phyloP scores from a whole-genome alignment of 2,329 filamentous ascomycete species.

The Elsinoe australis region DNA sequence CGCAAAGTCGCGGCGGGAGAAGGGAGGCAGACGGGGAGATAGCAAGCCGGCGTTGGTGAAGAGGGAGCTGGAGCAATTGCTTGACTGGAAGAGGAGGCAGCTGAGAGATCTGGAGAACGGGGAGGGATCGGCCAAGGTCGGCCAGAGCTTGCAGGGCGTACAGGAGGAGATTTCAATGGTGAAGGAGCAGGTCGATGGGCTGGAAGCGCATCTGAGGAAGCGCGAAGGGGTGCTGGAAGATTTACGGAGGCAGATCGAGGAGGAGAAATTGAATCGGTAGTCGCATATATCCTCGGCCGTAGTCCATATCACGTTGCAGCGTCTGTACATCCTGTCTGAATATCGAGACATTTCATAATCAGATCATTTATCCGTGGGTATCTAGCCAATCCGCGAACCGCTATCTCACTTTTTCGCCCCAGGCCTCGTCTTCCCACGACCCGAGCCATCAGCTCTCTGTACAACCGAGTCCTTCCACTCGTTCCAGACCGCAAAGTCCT shows the following conservation, averaged over 20 bases:
- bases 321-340: neutral
- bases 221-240: slow-evolving; percentile 69
- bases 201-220: slow-evolving; percentile 73
- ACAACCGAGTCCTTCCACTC: slow-evolving; percentile 30
- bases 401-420: neutral
- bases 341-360: neutral
- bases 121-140: slow-evolving; percentile 58
- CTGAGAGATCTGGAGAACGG: slow-evolving; percentile 68
- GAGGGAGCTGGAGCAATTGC: slow-evolving; percentile 82
- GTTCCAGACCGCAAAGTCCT: slow-evolving; percentile 51
- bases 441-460: slow-evolving; percentile 13
- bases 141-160: slow-evolving; percentile 66
- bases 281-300: neutral
- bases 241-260: slow-evolving; percentile 74
- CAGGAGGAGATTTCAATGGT: slow-evolving; percentile 81
- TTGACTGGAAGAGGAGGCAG: slow-evolving; percentile 87
- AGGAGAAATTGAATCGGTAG: slow-evolving; percentile 46
- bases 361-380: slow-evolving; percentile 13
- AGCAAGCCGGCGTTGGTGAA: slow-evolving; percentile 87
- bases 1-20: slow-evolving; percentile 42
- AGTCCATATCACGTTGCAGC: neutral
- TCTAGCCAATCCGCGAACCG: slow-evolving; percentile 4
- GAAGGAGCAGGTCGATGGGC: slow-evolving; percentile 85
- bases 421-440: neutral
- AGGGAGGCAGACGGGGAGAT: slow-evolving; percentile 53